A percentile compares a stretch with the other conserved stretches of the same genome.
Conservation (phyloP, 805 yeast species). For the Candida chilensis region DNA sequence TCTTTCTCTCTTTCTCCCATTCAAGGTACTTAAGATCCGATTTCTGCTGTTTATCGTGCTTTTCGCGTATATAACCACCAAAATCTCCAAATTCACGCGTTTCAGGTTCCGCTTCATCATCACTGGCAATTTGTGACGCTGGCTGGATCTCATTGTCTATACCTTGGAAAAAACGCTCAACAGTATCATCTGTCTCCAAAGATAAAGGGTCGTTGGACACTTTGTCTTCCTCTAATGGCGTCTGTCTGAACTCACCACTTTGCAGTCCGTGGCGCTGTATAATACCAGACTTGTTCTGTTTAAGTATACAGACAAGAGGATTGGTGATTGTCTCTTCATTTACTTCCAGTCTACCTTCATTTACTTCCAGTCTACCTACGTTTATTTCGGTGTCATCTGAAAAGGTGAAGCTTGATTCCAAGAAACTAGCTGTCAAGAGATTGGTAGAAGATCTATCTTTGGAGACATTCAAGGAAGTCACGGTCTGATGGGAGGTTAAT, state of each 20-base stretch:
- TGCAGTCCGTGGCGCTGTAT: background rate
- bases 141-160: background rate
- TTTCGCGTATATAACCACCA: constrained; percentile 53
- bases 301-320: no score
- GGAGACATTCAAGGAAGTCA: constrained; percentile 2
- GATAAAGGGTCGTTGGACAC: background rate
- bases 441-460: constrained; percentile 3
- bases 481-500: constrained; percentile 4
- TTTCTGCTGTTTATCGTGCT: constrained; percentile 52
- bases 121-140: background rate
- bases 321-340: no score
- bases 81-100: constrained; percentile 56
- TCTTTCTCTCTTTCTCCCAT: constrained; percentile 35
- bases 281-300: constrained; percentile 4
- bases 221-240: background rate
- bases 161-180: no score
- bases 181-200: no score
- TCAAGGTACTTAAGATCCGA: constrained; percentile 39
- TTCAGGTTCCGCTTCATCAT: constrained; percentile 20
- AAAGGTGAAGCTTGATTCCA: no score
- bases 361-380: background rate
- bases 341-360: background rate
- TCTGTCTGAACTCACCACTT: background rate
- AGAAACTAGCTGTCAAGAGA: constrained; percentile 1
- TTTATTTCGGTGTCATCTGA: no score